Percentiles rank a stretch among this genome's conserved stretches.
phyloP scores from a whole-genome alignment of 2,329 filamentous ascomycete genomes.

The Myriosclerotinia curreyana region DNA sequence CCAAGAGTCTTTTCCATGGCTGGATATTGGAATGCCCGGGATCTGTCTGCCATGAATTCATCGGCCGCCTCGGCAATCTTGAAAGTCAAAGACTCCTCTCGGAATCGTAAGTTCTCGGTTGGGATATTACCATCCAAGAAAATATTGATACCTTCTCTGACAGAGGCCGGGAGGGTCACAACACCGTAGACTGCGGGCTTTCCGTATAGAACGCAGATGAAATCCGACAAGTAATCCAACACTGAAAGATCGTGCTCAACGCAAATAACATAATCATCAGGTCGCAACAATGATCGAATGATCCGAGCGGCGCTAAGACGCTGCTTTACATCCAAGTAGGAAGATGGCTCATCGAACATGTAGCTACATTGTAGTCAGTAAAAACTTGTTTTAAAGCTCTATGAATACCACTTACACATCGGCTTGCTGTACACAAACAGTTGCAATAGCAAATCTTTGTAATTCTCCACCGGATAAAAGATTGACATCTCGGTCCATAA shows the following conservation, averaged over 20 bases:
- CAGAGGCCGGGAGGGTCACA: constrained; percentile 90
- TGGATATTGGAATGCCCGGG: constrained; percentile 82
- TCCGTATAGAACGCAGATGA: constrained; percentile 95
- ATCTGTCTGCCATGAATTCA: constrained; percentile 81
- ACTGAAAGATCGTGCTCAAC: constrained; percentile 99
- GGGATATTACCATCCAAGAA: constrained; percentile 98
- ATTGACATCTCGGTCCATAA: constrained; percentile 86
- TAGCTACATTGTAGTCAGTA: constrained; percentile 51
- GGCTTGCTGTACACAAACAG: constrained; percentile 91
- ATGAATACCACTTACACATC: constrained; percentile 61
- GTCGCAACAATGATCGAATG: constrained; percentile 84
- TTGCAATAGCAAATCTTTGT: constrained; percentile 95
- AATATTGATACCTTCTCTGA: constrained; percentile 98
- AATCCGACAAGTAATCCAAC: constrained; percentile 97
- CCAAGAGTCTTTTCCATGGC: constrained; percentile 91
- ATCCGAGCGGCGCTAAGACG: constrained; percentile 88
- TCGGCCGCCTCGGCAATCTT: constrained; percentile 86
- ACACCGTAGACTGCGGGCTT: constrained; percentile 96
- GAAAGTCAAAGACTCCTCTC: constrained; percentile 95
- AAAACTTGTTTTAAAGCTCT: neutral
- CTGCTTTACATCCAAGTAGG: constrained; percentile 99
- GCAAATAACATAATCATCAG: constrained; percentile 94
- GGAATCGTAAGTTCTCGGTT: constrained; percentile 97
- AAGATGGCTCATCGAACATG: constrained; percentile 99
- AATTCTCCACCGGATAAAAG: constrained; percentile 95